Evolutionary conservation across 2,329 filamentous ascomycete genomes (phyloP).

Genomic region (Pyrenophora seminiperda): DNA sequence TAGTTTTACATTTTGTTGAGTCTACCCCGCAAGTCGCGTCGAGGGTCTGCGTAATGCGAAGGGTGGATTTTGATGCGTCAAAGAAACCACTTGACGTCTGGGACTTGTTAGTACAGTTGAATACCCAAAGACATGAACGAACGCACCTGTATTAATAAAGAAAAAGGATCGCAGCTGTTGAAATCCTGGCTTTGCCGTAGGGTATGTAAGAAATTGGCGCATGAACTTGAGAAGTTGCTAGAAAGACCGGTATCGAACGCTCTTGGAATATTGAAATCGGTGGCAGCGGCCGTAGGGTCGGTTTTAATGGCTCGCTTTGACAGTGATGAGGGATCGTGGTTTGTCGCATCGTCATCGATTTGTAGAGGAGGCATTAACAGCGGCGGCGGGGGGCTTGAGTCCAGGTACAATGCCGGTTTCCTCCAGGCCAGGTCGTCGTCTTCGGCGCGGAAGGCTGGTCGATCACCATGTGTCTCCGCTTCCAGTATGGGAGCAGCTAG

Average conservation of each 20-base stretch:
- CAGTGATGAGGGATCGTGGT: slow-evolving; percentile 27
- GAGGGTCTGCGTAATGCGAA: slow-evolving; percentile 75
- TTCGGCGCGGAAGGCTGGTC: slow-evolving; percentile 31
- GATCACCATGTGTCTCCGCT: slow-evolving; percentile 40
- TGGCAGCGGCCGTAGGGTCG: slow-evolving; percentile 25
- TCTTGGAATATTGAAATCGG: slow-evolving; percentile 44
- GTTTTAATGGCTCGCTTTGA: slow-evolving; percentile 35
- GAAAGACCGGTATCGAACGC: slow-evolving; percentile 57
- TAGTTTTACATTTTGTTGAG: slow-evolving; percentile 65
- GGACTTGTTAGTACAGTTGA: slow-evolving; percentile 9
- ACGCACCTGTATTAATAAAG: slow-evolving; percentile 77
- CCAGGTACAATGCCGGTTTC: slow-evolving; percentile 38
- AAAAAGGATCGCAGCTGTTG: slow-evolving; percentile 78
- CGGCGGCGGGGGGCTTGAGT: slow-evolving; percentile 39
- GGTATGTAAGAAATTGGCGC: slow-evolving; percentile 69
- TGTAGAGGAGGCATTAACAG: slow-evolving; percentile 44
- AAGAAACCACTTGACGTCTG: slow-evolving; percentile 88
- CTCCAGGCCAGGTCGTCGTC: slow-evolving; percentile 37
- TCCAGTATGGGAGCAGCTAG: slow-evolving; percentile 36
- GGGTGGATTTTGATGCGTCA: slow-evolving; percentile 71
- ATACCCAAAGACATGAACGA: not conserved
- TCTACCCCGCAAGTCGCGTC: slow-evolving; percentile 77
- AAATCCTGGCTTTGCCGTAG: slow-evolving; percentile 72
- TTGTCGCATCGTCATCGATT: slow-evolving; percentile 31
- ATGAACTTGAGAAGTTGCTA: slow-evolving; percentile 61